These are phyloP conservation scores for Gardenia jasminoides DNA, from an alignment of 257 asterid genomes.

Conservation along the genomic window DNA sequence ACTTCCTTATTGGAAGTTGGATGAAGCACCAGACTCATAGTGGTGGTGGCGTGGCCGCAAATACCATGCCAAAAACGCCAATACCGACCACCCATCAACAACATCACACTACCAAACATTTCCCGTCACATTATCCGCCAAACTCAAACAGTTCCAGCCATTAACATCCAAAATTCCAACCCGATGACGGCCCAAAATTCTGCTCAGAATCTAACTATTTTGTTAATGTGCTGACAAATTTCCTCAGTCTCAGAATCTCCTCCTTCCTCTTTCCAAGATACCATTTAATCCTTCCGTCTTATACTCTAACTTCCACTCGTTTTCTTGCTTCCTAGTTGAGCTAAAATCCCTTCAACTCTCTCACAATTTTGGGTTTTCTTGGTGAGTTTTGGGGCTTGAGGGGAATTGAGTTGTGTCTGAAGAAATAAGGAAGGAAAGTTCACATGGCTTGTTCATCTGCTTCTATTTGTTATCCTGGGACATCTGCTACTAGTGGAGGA, in stretches of 20 bases:
- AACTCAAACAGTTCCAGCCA: slow-evolving; percentile 8
- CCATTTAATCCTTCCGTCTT: slow-evolving; percentile 12
- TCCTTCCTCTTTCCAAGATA: slow-evolving; percentile 22
- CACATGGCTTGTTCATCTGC: slow-evolving; percentile 55
- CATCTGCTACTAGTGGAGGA: slow-evolving; percentile 27
- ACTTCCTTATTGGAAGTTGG: background rate
- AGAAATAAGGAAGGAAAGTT: background rate
- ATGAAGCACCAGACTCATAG: slow-evolving; percentile 1
- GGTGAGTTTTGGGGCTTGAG: background rate
- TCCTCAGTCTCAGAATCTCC: slow-evolving; percentile 26
- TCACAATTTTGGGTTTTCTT: background rate
- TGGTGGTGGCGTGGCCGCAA: slow-evolving; percentile 18
- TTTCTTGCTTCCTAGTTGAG: slow-evolving; percentile 5
- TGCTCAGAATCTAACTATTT: background rate
- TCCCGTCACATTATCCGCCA: background rate
- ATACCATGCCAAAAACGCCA: background rate
- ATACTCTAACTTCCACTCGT: background rate
- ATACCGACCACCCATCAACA: background rate
- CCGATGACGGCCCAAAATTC: background rate
- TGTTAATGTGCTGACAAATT: slow-evolving; percentile 30
- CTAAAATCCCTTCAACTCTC: slow-evolving; percentile 4
- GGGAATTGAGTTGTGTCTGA: background rate
- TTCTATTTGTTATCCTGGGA: slow-evolving; percentile 54
- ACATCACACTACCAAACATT: background rate
- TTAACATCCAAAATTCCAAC: slow-evolving; percentile 5